Base-by-base conservation (phyloP, 2,329 filamentous ascomycete species). In the Mycosphaerella sp. region DNA sequence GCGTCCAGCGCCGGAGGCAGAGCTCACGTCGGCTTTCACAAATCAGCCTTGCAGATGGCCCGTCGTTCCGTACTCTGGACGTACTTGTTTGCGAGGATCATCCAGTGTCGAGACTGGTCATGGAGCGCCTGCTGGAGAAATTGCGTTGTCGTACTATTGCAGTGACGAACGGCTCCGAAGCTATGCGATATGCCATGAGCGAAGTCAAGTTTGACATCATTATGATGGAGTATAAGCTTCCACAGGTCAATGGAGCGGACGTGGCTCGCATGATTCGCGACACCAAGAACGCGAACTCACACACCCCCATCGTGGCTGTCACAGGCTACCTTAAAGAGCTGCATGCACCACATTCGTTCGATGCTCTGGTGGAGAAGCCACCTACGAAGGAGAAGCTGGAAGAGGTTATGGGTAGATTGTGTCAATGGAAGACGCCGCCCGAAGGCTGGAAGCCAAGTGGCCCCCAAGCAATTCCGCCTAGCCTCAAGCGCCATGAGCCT, bases 201-300 rank as follows among this genome's bases (percentile, higher is more conserved):
- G 91, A 97, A 66, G 91, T 98, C 66, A 95, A 97, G 65, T 98
- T 97, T 65, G 93, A 98, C 70, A 89, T 96, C 62, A 96, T 98
- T 67, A 93, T 98, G 76, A 91, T 95, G 70, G 93, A 98, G 70
- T 96, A 89, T 73, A 94, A 91, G 67, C 75, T 98, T 41, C 91
- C 93, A 8, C 89, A 95, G 65, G 89, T 97, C 64, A 97, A 89
- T 62, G 93, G 93, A 18, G 87, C 89, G 10, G 93, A 98, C 66
- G 88, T 98, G 50, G 91, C 93, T 44, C 86, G 93, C 30, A 98
- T 98, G 93, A 89, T 98, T 60, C 84, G 93, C 42, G 91, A 97
- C 66, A 96, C 91, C 1, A 93, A 91, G 73, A 96, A 96, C 67
- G 82, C 88, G 52, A 98, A 98, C 66, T 86, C 87, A 0, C 84